Evolutionary conservation across 257 asterid species (phyloP).

Genomic region (Striga asiatica): DNA sequence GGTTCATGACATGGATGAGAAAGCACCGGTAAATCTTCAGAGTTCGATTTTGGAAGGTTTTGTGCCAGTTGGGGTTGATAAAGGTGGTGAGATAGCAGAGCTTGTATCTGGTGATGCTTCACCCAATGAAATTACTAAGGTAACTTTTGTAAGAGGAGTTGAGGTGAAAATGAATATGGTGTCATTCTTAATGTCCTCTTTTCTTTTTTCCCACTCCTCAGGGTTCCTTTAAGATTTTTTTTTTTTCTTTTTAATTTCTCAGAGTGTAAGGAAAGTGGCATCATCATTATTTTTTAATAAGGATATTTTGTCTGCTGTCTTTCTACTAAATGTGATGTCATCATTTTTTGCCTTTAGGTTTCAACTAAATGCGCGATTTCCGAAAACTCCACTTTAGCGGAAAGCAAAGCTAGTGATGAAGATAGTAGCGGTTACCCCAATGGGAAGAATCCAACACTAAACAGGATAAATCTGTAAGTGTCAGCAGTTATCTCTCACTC

Average conservation of each 20-base stretch:
- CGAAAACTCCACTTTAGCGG: constrained; percentile 18
- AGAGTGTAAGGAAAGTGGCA: not conserved
- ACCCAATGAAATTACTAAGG: no score
- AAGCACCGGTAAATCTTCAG: constrained; percentile 12
- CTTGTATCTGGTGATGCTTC: constrained; percentile 22
- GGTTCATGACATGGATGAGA: constrained; percentile 20
- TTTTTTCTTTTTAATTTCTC: no score
- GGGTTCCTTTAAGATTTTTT: not conserved
- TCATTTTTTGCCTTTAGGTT: no score
- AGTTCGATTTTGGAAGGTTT: constrained; percentile 20
- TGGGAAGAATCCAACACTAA: constrained; percentile 22
- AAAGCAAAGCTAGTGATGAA: constrained; percentile 17
- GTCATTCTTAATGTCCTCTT: not conserved
- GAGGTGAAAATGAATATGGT: not conserved
- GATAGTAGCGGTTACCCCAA: constrained; percentile 20
- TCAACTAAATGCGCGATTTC: constrained; percentile 17
- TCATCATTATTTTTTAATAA: not conserved
- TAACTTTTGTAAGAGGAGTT: no score
- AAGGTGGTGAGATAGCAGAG: not conserved
- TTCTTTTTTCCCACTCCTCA: not conserved
- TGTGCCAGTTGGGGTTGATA: constrained; percentile 13
- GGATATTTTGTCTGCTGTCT: not conserved
- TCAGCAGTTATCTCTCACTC: not conserved
- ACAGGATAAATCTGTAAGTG: constrained; percentile 63
- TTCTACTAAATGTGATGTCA: constrained; percentile 17